These are phyloP conservation scores for Picea mariana DNA, from an alignment of 83 land plant genomes.

Conservation along the genomic window DNA sequence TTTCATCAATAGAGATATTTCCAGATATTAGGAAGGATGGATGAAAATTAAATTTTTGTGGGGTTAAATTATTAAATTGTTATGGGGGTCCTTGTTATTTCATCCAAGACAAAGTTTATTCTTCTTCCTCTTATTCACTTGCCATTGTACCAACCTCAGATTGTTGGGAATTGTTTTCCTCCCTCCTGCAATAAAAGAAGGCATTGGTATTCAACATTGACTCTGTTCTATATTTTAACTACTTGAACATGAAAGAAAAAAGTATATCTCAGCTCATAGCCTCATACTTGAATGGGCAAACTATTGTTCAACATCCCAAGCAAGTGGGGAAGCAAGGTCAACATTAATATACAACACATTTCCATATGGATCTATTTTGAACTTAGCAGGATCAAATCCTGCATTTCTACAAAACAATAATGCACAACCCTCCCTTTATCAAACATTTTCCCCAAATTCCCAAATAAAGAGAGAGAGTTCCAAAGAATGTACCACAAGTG, in stretches of 20 bases:
- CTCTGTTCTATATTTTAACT: background rate
- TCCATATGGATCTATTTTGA: constrained; percentile 94
- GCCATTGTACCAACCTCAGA: constrained; percentile 86
- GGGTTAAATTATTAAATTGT: too few species aligned
- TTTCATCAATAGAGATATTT: too few species aligned
- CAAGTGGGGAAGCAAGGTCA: constrained; percentile 92
- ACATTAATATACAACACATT: constrained; percentile 94
- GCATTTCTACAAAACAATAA: constrained; percentile 71
- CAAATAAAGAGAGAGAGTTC: background rate
- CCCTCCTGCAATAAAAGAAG: constrained; percentile 61
- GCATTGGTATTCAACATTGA: background rate
- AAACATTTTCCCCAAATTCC: background rate
- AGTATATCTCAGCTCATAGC: constrained; percentile 26
- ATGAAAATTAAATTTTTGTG: too few species aligned
- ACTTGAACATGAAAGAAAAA: background rate
- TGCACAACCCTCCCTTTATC: background rate
- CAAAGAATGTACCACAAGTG: background rate
- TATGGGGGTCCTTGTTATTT: too few species aligned
- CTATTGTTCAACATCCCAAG: constrained; percentile 99
- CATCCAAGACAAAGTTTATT: constrained; percentile 34
- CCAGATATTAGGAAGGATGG: too few species aligned
- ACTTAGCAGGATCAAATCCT: constrained; percentile 93
- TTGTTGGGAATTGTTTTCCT: constrained; percentile 83
- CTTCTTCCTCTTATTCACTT: constrained; percentile 73
- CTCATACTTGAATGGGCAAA: constrained; percentile 89